phyloP scores from a whole-genome alignment of 1,139 yeast species.

The Saccharomyces hybrid region DNA sequence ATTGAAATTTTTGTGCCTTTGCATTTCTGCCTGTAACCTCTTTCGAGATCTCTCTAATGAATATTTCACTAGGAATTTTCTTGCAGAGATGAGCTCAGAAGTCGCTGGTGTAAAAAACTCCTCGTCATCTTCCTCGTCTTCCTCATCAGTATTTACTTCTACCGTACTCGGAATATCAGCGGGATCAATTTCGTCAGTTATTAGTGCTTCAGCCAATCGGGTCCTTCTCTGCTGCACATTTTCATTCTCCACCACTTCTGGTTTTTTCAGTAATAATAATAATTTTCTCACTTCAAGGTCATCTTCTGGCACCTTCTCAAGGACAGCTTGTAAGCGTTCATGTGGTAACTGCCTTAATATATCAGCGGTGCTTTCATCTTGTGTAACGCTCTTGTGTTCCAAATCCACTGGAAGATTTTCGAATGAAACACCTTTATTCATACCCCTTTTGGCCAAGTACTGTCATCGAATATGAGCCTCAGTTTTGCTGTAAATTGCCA shows the following conservation, averaged over 20 bases:
- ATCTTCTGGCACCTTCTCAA: not conserved
- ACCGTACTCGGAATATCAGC: too few species aligned
- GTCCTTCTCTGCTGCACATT: slow-evolving; percentile 53
- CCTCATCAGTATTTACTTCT: too few species aligned
- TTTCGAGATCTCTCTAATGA: slow-evolving; percentile 43
- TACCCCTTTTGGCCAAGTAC: not conserved
- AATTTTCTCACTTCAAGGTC: slow-evolving; percentile 31
- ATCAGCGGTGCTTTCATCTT: not conserved
- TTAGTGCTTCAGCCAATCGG: slow-evolving; percentile 42
- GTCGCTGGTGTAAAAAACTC: slow-evolving; percentile 83
- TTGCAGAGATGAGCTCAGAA: slow-evolving; percentile 44
- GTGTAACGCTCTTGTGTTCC: not conserved
- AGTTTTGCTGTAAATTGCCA: not conserved
- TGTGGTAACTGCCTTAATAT: not conserved
- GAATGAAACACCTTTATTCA: not conserved
- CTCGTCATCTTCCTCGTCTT: slow-evolving; percentile 45
- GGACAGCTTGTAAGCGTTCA: not conserved
- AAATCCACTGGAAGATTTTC: not conserved
- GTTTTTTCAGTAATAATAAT: slow-evolving; percentile 43
- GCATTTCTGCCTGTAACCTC: slow-evolving; percentile 35
- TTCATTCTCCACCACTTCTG: slow-evolving; percentile 55
- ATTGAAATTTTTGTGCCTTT: slow-evolving; percentile 9
- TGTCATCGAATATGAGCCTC: not conserved
- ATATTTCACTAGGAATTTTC: slow-evolving; percentile 43
- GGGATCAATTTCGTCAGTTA: slow-evolving; percentile 14